A percentile compares a stretch with the other conserved stretches of the same genome.
phyloP scores from a whole-genome alignment of 306 rosid species.

The Trichosanthes cucumerina region DNA sequence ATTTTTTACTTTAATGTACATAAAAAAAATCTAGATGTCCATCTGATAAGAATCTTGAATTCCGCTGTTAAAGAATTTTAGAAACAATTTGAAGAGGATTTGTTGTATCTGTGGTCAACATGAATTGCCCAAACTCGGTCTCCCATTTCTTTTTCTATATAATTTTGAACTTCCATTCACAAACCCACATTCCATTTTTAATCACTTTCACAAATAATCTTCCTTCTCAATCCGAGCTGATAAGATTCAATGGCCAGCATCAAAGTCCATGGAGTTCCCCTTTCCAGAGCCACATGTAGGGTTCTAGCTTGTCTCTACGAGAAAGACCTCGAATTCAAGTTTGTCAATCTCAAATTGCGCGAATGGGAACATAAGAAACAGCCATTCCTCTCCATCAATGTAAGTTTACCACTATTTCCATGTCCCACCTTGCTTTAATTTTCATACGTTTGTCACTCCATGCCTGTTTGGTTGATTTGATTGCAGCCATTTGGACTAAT shows the following conservation, averaged over 20 bases:
- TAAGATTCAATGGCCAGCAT: constrained; percentile 50
- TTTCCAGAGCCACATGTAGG: constrained; percentile 30
- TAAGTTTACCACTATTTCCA: constrained; percentile 7
- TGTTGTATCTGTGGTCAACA: too few species aligned
- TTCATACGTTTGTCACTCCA: neutral
- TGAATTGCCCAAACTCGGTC: too few species aligned
- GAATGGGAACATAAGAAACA: constrained; percentile 47
- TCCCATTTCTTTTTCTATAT: neutral
- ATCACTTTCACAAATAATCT: neutral
- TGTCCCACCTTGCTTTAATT: neutral
- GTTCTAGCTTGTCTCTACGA: constrained; percentile 36
- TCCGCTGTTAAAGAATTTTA: too few species aligned
- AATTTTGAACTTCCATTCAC: neutral
- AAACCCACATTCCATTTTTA: neutral
- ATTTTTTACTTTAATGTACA: too few species aligned
- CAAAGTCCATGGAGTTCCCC: constrained; percentile 40
- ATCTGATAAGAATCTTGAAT: too few species aligned
- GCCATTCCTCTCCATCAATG: constrained; percentile 46
- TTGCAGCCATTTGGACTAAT: constrained; percentile 72
- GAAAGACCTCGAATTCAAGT: constrained; percentile 44
- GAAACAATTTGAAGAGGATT: too few species aligned
- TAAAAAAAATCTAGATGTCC: too few species aligned
- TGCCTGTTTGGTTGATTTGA: neutral
- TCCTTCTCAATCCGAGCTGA: neutral
- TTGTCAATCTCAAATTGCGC: constrained; percentile 35